These are phyloP conservation scores for Silene noctiflora DNA, from an alignment of 179 eudicot species.

Conservation along the genomic window DNA sequence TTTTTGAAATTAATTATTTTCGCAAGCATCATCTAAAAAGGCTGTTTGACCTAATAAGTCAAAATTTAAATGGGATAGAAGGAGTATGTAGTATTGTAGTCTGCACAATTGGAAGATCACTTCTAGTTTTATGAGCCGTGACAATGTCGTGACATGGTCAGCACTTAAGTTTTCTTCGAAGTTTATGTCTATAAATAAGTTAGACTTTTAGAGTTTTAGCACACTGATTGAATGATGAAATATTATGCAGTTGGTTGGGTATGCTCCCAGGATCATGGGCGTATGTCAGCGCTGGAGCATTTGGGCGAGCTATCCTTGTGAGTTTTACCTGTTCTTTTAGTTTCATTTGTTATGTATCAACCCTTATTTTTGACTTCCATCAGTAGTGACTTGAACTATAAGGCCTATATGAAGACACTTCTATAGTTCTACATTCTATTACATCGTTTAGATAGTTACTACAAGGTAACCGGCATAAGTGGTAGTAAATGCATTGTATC, in stretches of 20 bases:
- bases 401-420: not conserved
- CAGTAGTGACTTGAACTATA: not conserved
- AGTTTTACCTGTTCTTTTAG: conserved; percentile 36
- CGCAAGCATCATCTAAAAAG: too few relatives aligned
- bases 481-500: not conserved
- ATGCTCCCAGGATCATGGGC: conserved; percentile 99
- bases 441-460: not conserved
- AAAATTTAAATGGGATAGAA: not conserved
- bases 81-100: not conserved
- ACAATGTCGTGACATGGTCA: not conserved
- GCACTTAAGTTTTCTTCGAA: not conserved
- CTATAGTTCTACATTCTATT: not conserved
- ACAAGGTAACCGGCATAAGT: not conserved
- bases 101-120: not conserved
- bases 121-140: not conserved
- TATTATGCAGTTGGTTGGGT: conserved; percentile 87
- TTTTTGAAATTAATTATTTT: too few relatives aligned
- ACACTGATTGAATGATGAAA: conserved; percentile 8
- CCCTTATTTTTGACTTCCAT: not conserved
- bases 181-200: not conserved
- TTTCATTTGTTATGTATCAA: not conserved
- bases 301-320: conserved; percentile 94
- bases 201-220: too few relatives aligned
- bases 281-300: conserved; percentile 97
- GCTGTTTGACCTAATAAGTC: too few relatives aligned